Evolutionary conservation across 306 rosid species (phyloP).

Genomic region (Quercus glauca): DNA sequence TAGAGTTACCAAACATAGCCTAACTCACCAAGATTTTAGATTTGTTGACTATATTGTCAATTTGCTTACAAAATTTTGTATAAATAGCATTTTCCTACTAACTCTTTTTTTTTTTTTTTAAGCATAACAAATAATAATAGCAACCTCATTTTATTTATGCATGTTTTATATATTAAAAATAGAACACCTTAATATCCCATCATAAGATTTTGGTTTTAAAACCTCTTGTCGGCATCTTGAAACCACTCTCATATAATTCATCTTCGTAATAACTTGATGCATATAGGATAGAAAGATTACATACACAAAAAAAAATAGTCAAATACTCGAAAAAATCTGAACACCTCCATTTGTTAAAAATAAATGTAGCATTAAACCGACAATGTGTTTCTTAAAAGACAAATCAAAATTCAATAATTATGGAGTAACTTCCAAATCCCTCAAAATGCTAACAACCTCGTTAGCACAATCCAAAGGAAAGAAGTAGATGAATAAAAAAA

Average conservation of each 20-base stretch:
- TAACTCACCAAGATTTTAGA: too few relatives aligned
- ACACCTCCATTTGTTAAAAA: accelerated
- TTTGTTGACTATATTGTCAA: too few relatives aligned
- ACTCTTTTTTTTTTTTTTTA: too few relatives aligned
- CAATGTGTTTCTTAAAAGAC: slow-evolving; percentile 11
- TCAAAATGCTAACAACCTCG: slow-evolving; percentile 1
- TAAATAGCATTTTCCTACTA: too few relatives aligned
- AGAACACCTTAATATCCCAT: too few relatives aligned
- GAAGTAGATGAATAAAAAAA: neutral
- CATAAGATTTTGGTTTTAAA: too few relatives aligned
- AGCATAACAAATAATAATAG: too few relatives aligned
- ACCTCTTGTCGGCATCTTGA: accelerated
- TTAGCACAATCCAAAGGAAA: neutral
- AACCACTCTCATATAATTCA: accelerated
- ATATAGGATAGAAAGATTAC: accelerated
- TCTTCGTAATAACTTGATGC: accelerated
- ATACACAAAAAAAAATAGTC: accelerated
- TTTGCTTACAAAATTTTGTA: too few relatives aligned
- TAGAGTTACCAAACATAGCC: too few relatives aligned
- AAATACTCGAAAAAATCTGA: accelerated
- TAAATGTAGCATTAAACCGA: neutral
- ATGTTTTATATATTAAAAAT: too few relatives aligned
- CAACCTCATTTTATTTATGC: too few relatives aligned
- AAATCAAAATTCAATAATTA: neutral
- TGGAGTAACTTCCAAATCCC: too few relatives aligned